These are phyloP conservation scores for Pulveroboletus sp. DNA, from an alignment of 768 basidiomycete species.

Conservation along the genomic window DNA sequence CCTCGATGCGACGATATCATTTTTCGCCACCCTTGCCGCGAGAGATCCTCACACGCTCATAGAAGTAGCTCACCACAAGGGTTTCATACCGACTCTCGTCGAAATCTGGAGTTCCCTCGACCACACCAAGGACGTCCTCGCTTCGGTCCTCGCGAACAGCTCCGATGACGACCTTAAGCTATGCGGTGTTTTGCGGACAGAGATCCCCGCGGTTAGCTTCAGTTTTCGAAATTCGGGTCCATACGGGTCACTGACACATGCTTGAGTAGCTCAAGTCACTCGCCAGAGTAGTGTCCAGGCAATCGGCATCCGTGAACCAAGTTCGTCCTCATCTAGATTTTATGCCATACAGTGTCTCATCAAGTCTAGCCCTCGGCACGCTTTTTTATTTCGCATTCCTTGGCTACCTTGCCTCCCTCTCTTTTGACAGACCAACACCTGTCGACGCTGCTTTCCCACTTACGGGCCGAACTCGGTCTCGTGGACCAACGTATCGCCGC, in stretches of 20 bases:
- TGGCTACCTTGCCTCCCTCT: conserved; percentile 47
- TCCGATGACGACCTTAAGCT: conserved; percentile 46
- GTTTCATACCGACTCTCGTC: conserved; percentile 42
- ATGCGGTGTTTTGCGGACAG: conserved; percentile 53
- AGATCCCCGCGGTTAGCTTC: conserved; percentile 50
- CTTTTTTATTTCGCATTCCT: conserved; percentile 48
- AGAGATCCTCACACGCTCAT: conserved; percentile 52
- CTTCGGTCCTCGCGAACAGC: conserved; percentile 34
- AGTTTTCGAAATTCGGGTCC: not conserved
- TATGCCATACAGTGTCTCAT: conserved; percentile 5
- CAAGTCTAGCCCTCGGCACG: conserved; percentile 46
- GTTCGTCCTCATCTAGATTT: conserved; percentile 8
- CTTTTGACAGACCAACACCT: conserved; percentile 34
- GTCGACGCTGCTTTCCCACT: conserved; percentile 28
- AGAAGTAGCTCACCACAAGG: conserved; percentile 45
- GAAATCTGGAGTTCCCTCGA: conserved; percentile 35
- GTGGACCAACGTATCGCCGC: conserved; percentile 37
- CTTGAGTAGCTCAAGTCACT: conserved; percentile 34
- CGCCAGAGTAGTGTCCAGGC: conserved; percentile 34
- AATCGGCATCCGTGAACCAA: conserved; percentile 26
- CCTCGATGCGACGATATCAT: conserved; percentile 56
- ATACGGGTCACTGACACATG: conserved; percentile 5
- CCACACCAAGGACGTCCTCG: conserved; percentile 46
- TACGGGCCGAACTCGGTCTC: conserved; percentile 37
- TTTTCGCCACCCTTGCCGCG: conserved; percentile 61